Conservation (phyloP, 1,284 basidiomycete species). For the Ganoderma lingzhi region DNA sequence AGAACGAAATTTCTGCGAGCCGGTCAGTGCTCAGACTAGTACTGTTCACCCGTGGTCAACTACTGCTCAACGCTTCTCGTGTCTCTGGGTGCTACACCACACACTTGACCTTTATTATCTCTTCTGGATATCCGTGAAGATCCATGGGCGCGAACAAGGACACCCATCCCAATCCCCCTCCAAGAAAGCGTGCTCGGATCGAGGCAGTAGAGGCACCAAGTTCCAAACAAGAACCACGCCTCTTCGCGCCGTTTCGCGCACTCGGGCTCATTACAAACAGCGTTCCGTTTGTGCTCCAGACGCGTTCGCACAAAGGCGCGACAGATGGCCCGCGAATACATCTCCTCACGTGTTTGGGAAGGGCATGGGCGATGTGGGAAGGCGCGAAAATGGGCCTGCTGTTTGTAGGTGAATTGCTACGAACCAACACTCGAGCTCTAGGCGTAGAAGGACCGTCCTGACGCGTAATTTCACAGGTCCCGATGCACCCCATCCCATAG, state of each 20-base stretch:
- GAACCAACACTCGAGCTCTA: neutral
- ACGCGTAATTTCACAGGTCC: conserved; percentile 62
- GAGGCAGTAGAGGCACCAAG: conserved; percentile 38
- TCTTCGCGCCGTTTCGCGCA: conserved; percentile 96
- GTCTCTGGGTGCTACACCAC: neutral
- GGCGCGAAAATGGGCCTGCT: conserved; percentile 92
- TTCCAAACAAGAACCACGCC: conserved; percentile 50
- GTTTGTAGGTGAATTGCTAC: conserved; percentile 82
- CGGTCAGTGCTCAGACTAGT: neutral
- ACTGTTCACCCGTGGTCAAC: neutral
- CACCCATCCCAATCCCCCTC: conserved; percentile 34
- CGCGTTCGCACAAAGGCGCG: conserved; percentile 87
- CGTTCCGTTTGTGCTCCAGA: conserved; percentile 90
- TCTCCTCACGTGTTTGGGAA: conserved; percentile 89
- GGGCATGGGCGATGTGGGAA: conserved; percentile 97
- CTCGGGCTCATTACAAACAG: conserved; percentile 93
- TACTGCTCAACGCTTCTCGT: neutral
- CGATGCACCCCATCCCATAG: conserved; percentile 78
- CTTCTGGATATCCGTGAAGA: neutral
- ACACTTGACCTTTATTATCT: neutral
- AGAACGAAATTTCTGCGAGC: conserved; percentile 12
- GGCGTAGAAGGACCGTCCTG: no score
- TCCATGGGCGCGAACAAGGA: conserved; percentile 38
- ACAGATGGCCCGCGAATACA: conserved; percentile 84
- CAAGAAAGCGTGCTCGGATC: conserved; percentile 44